Percentiles rank a stretch among this genome's conserved stretches.
These are phyloP conservation scores for Smittium culicis DNA, from an alignment of 371 early-diverging fungal species.

Conservation along the genomic window DNA sequence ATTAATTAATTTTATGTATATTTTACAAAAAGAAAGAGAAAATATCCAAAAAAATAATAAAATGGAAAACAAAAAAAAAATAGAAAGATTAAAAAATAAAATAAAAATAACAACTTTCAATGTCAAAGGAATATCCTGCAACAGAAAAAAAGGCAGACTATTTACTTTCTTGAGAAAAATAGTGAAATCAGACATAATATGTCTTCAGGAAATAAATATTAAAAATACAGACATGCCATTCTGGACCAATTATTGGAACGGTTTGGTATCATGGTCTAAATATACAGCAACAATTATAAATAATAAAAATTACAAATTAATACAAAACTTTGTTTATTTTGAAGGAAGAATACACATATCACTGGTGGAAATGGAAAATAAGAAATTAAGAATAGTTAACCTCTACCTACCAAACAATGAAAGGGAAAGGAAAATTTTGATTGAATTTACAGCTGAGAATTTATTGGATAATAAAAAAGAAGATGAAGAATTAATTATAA, in stretches of 20 bases:
- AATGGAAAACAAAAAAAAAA: not conserved
- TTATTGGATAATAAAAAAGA: not conserved
- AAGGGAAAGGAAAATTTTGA: not conserved
- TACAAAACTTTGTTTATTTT: not conserved
- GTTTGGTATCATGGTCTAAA: not conserved
- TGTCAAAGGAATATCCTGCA: not conserved
- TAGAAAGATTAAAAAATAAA: not conserved
- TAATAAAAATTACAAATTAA: slow-evolving; percentile 1
- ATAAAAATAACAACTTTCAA: not conserved
- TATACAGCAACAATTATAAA: not conserved
- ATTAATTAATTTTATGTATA: not conserved
- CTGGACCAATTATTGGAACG: not conserved
- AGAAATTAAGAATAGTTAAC: slow-evolving; percentile 1
- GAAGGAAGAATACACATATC: slow-evolving; percentile 1
- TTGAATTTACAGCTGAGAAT: not conserved
- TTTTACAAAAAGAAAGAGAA: not conserved
- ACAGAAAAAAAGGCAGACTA: not conserved
- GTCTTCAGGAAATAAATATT: slow-evolving; percentile 1
- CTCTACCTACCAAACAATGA: slow-evolving; percentile 8
- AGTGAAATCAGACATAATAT: slow-evolving; percentile 1
- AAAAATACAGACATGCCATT: not conserved
- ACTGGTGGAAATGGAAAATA: not conserved
- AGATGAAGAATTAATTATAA: slow-evolving; percentile 1
- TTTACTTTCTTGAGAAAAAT: slow-evolving; percentile 1
- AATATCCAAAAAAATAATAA: not conserved